Evolutionary conservation across 345 rosid species (phyloP).

Genomic region (Citrus cavaleriei): DNA sequence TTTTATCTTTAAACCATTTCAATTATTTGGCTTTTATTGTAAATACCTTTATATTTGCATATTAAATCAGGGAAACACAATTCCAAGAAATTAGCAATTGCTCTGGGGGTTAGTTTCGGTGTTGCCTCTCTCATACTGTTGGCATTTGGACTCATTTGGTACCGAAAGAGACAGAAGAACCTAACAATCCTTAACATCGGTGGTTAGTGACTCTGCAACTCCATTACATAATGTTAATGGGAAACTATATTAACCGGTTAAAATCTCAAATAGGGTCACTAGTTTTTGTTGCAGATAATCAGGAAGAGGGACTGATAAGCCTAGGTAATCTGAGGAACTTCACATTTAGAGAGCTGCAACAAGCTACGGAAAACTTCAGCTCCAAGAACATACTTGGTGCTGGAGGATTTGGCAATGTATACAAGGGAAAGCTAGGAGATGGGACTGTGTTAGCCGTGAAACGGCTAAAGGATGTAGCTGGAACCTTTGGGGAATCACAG

Average conservation of each 20-base stretch:
- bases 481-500: slow-evolving; percentile 76
- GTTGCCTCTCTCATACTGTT: slow-evolving; percentile 46
- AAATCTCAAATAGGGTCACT: not conserved
- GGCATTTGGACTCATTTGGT: slow-evolving; percentile 51
- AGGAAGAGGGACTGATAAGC: slow-evolving; percentile 60
- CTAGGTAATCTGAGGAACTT: slow-evolving; percentile 82
- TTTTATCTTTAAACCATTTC: not conserved
- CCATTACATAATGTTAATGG: not conserved
- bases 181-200: slow-evolving; percentile 38
- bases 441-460: slow-evolving; percentile 81
- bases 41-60: not conserved
- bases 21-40: not conserved
- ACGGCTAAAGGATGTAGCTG: slow-evolving; percentile 72
- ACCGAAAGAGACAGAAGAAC: slow-evolving; percentile 40
- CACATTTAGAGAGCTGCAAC: slow-evolving; percentile 80
- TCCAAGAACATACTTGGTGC: slow-evolving; percentile 79
- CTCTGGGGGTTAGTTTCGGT: slow-evolving; percentile 66
- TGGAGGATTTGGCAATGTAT: slow-evolving; percentile 95
- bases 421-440: slow-evolving; percentile 78
- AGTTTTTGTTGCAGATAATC: slow-evolving; percentile 46
- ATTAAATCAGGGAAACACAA: slow-evolving; percentile 39
- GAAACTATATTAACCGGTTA: not conserved
- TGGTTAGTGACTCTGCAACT: slow-evolving; percentile 39
- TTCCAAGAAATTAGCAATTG: slow-evolving; percentile 61
- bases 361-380: slow-evolving; percentile 76